Evolutionary conservation across 345 rosid species (phyloP), one percentile per base, ranked within the genome.

Genomic region (Kandelia obovata): DNA sequence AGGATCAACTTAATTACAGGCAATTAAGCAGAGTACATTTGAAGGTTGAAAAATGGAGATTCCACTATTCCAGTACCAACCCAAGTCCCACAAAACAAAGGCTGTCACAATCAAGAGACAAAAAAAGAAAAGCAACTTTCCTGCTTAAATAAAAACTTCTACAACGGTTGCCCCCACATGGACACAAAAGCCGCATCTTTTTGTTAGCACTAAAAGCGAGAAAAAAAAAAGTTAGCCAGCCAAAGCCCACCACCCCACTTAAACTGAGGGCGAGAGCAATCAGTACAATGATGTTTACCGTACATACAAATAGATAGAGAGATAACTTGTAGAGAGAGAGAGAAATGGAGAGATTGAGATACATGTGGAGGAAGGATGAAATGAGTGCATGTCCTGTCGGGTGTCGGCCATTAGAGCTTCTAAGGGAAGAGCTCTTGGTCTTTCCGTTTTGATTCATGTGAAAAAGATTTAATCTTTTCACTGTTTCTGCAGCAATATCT

Each of bases 341-440:
- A 11, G 49, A 43, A 19, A 13, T 43, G 49, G 49, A 13, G 49
- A 43, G 68, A 75, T 52, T 64, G 32, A 27, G 69, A 68, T 62
- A 21, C 27, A 37, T 69, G 64, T 72, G 74, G 64, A 67, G 79
- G 79, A 80, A 75, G 71, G 62, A 53, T 16, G 72, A 71, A 64
- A 64, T 70, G 77, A 67, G 65, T 32, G 81, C 86, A 78, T 82
- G 83, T 81, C 84, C 78, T 77, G 83, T 82, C 80, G 80, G 84
- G 73, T 77, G 83, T 85, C 82, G 80, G 84, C 84, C 86, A 82
- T 82, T 80, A 68, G 67, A 84, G 80, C 78, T 80, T 73, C 76
- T 77, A 39, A 49, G 37, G 65, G 19, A 53, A 62, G 68, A 78
- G 78, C 78, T 79, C 73, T 65, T 76, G 73, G 81, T 75, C 80